Evolutionary conservation across 352 stramenopile genomes (phyloP).

Genomic region (Phytophthora multivora): DNA sequence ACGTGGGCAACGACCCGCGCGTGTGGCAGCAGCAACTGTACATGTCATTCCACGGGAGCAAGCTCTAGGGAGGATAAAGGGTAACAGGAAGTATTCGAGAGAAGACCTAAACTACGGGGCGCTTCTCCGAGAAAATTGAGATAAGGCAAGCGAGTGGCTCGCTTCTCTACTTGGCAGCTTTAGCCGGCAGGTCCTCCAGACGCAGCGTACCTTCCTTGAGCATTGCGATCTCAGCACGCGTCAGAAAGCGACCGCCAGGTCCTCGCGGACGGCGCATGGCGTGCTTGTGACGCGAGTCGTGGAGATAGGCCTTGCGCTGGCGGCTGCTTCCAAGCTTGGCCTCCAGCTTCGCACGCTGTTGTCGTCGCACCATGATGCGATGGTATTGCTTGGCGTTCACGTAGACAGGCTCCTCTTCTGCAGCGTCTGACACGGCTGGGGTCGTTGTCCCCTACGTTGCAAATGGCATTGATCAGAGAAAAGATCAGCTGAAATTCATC

Average conservation of each 20-base stretch:
- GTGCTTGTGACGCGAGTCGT: constrained; percentile 88
- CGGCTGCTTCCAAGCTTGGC: constrained; percentile 77
- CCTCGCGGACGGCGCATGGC: constrained; percentile 86
- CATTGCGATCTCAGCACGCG: constrained; percentile 77
- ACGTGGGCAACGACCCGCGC: constrained; percentile 34
- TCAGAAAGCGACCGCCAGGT: constrained; percentile 84
- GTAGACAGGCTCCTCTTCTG: constrained; percentile 90
- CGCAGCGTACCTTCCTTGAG: constrained; percentile 70
- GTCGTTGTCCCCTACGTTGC: constrained; percentile 29
- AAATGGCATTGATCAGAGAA: constrained; percentile 49
- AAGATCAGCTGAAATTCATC: constrained; percentile 44
- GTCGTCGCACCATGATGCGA: constrained; percentile 87
- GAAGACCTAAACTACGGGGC: constrained; percentile 13
- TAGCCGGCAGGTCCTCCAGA: constrained; percentile 60
- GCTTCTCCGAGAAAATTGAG: neutral
- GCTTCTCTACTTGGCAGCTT: constrained; percentile 37
- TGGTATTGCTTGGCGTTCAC: constrained; percentile 93
- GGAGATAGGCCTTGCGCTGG: constrained; percentile 88
- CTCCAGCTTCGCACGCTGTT: constrained; percentile 88
- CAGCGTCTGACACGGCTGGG: constrained; percentile 6
- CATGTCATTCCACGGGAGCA: constrained; percentile 44
- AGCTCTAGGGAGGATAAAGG: constrained; percentile 3
- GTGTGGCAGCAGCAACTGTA: constrained; percentile 42
- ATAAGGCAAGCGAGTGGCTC: neutral
- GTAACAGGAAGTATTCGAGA: constrained; percentile 6